Evolutionary conservation across 352 stramenopile species (phyloP), one percentile per base, ranked within the genome.

Genomic region (Phytophthora rubi): DNA sequence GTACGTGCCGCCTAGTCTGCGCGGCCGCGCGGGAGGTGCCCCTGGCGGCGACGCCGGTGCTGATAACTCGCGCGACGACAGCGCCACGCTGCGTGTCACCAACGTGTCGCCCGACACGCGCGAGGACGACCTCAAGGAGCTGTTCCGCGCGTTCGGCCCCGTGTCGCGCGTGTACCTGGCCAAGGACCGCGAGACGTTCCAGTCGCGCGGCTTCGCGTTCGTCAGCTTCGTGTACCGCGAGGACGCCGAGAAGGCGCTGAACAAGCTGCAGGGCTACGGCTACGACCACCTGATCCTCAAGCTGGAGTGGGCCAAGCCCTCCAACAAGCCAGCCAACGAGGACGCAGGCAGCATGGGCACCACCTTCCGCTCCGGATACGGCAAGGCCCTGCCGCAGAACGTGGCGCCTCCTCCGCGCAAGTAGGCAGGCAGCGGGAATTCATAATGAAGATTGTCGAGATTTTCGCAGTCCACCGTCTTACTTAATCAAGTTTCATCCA

Each of bases 281-380:
- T 99, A 99, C 79, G 97, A 99, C 82, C 98, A 99, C 85, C 90
- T 99, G 78, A 99, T 99, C 83, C 88, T 99, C 62, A 99, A 99
- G 89, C 88, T 99, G 61, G 98, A 99, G 86, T 99, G 97, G 97
- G 98, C 98, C 62, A 98, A 99, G 89, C 98, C 98, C 6, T 95
- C 89, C 63, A 97, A 83, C 89, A 97, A 93, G 83, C 83, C 81
- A 30, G 81, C 81, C 26, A 71, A 88, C 62, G 84, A 84, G 59
- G 71, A 97, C 58, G 81, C 84, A 49, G 88, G 89, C 69, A 90
- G 82, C 69, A 91, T 92, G 80, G 82, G 85, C 69, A 97, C 89
- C 42, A 95, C 86, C 53, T 97, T 95, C 84, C 89, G 89, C 55
- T 95, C 88, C 6, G 89, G 89, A 53, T 97, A 97, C 78, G 89